phyloP scores from a whole-genome alignment of 139 green algal species.

The Tetradesmus lagerheimii region DNA sequence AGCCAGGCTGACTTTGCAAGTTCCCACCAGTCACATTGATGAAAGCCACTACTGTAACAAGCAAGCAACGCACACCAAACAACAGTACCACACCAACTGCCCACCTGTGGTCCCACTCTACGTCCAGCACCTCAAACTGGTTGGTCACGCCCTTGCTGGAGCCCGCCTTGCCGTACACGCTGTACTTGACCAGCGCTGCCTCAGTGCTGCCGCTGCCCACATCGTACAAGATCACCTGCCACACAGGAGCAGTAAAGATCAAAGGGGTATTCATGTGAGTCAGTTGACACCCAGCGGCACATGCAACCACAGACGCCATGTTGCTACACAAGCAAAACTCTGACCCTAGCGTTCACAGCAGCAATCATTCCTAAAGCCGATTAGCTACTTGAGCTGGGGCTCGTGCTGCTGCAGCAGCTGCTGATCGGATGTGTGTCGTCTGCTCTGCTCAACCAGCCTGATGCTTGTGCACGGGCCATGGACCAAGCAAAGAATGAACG shows the following conservation, averaged over 20 bases:
- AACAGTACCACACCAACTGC: background rate
- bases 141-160: conserved; percentile 76
- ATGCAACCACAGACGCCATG: background rate
- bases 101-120: conserved; percentile 84
- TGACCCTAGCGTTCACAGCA: too few relatives aligned
- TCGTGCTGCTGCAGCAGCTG: background rate
- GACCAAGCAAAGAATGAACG: too few relatives aligned
- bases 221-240: conserved; percentile 92
- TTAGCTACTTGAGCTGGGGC: too few relatives aligned
- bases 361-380: too few relatives aligned
- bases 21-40: conserved; percentile 26
- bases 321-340: too few relatives aligned
- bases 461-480: too few relatives aligned
- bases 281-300: background rate
- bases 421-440: background rate
- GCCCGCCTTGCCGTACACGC: conserved; percentile 81
- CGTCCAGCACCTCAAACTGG: conserved; percentile 94
- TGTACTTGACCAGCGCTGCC: conserved; percentile 90
- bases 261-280: background rate
- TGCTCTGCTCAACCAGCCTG: background rate
- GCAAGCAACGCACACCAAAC: too few relatives aligned
- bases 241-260: background rate
- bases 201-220: conserved; percentile 86
- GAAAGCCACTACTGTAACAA: background rate
- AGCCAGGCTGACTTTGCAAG: conserved; percentile 78